Base-by-base conservation (phyloP, 768 basidiomycete genomes). In the Leucosporidium scottii region DNA sequence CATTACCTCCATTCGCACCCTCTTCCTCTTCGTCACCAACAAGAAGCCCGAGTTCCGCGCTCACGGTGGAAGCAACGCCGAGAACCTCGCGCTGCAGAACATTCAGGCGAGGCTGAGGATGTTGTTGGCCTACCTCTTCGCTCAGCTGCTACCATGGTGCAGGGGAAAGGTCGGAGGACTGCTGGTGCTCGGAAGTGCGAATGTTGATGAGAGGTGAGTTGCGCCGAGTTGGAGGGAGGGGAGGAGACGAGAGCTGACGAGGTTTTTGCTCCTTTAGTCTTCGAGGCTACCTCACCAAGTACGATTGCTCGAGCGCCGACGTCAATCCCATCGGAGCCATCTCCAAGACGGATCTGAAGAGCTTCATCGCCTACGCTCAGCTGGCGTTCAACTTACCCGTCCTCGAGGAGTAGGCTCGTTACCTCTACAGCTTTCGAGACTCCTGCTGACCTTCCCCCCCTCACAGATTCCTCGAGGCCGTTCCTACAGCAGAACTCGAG, bases 251-350 rank as follows among this genome's bases (percentile, higher is more conserved):
- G 8, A 8, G 6, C 51, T 39, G 17, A 49, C 31, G 1, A 18
- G 13, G n/a, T n/a, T n/a, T n/a, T 18, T 36, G 13, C 44, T 21
- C 13, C 34, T 44, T 3, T 61, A 93, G 93, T 80, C 82, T 98
- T 65, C 86, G 96, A 61, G 96, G 96, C 9, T 99, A 98, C 78
- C 81, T 96, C 67, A 99, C 96, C 1, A 98, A 99, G 80, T 98
- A 98, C 77, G 96, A 99, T 77, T 98, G 88, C 74, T 94, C 90
- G 6, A 69, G 77, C 87, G 96, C 96, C 67, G 96, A 99, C 77
- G 86, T 99, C 76, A 99, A 99, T 78, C 96, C 96, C 4, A 99
- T 99, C 68, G 96, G 96, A 3, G 91, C 89, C 0, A 97, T 99
- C 77, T 94, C 91, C 78, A 98, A 99, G 80, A 93, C 92, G 0